These are phyloP conservation scores for Cyberlindnera nakhonratchasimensis DNA, from an alignment of 805 yeast species.

Conservation along the genomic window DNA sequence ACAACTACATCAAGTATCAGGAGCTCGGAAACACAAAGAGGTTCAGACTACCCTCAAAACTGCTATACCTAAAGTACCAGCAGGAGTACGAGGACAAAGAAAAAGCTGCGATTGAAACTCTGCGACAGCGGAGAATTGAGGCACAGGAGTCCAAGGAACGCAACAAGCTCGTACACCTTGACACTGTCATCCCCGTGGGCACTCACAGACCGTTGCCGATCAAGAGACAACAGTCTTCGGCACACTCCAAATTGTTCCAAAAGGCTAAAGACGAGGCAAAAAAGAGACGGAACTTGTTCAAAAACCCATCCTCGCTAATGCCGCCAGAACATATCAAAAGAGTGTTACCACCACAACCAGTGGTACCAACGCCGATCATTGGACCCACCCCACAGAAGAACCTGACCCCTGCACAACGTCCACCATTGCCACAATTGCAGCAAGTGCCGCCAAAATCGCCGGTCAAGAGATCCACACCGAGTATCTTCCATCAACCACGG, in stretches of 20 bases:
- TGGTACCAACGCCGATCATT: neutral
- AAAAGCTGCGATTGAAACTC: slow-evolving; percentile 32
- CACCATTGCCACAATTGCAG: too few species aligned
- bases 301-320: slow-evolving; percentile 17
- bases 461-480: neutral
- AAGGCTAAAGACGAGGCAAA: slow-evolving; percentile 25
- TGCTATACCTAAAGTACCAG: slow-evolving; percentile 32
- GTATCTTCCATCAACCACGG: slow-evolving; percentile 2
- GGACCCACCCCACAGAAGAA: neutral
- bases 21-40: slow-evolving; percentile 18
- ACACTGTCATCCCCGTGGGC: slow-evolving; percentile 22
- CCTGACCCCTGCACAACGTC: too few species aligned
- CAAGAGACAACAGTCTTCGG: neutral
- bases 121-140: slow-evolving; percentile 31
- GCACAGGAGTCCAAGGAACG: slow-evolving; percentile 31
- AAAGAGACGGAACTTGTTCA: slow-evolving; percentile 18
- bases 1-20: slow-evolving; percentile 18
- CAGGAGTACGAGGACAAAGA: slow-evolving; percentile 33
- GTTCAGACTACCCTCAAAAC: slow-evolving; percentile 34
- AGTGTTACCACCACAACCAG: neutral
- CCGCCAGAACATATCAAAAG: slow-evolving; percentile 3
- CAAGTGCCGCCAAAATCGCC: slow-evolving; percentile 5
- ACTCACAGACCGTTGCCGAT: too few species aligned
- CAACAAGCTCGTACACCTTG: slow-evolving; percentile 28
- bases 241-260: slow-evolving; percentile 26